phyloP scores from a whole-genome alignment of 352 stramenopile genomes.

The Thalassiosira exigua region DNA sequence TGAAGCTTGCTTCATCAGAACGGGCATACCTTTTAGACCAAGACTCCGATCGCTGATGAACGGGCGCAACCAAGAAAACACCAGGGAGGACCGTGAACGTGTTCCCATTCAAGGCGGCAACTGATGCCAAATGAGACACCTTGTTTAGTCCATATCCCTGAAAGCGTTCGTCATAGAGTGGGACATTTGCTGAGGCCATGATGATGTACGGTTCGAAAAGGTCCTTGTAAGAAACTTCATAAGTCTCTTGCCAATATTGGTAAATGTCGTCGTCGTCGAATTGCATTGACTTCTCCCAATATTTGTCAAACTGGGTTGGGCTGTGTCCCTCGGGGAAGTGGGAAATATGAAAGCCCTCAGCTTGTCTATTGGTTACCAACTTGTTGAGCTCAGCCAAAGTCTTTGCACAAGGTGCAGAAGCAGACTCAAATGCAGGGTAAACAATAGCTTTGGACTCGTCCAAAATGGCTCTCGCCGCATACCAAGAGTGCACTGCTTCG shows the following conservation, averaged over 20 bases:
- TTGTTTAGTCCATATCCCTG: slow-evolving; percentile 48
- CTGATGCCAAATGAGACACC: slow-evolving; percentile 25
- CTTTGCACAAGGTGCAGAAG: background rate
- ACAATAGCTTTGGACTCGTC: slow-evolving; percentile 20
- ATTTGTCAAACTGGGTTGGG: slow-evolving; percentile 31
- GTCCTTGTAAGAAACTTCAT: slow-evolving; percentile 28
- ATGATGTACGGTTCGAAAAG: slow-evolving; percentile 44
- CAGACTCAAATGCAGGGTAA: slow-evolving; percentile 37
- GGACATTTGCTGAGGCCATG: slow-evolving; percentile 20
- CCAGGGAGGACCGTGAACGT: slow-evolving; percentile 33
- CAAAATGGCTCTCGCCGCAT: slow-evolving; percentile 13
- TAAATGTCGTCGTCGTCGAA: too few species aligned
- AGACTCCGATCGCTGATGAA: slow-evolving; percentile 31
- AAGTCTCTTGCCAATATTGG: slow-evolving; percentile 19
- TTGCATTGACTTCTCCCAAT: slow-evolving; percentile 24
- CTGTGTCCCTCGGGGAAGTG: slow-evolving; percentile 44
- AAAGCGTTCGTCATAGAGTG: slow-evolving; percentile 41
- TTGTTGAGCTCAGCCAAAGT: slow-evolving; percentile 19
- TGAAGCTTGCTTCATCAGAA: slow-evolving; percentile 23
- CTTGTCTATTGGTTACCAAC: background rate
- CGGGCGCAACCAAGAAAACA: slow-evolving; percentile 25
- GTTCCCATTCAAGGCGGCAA: slow-evolving; percentile 10
- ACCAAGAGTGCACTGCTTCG: slow-evolving; percentile 9
- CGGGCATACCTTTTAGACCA: slow-evolving; percentile 25
- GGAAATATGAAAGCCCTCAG: slow-evolving; percentile 42